A percentile compares a stretch with the other conserved stretches of the same genome.
Evolutionary conservation across 176 grass and related monocot genomes (phyloP).

Genomic region (Eremochloa ophiuroides): DNA sequence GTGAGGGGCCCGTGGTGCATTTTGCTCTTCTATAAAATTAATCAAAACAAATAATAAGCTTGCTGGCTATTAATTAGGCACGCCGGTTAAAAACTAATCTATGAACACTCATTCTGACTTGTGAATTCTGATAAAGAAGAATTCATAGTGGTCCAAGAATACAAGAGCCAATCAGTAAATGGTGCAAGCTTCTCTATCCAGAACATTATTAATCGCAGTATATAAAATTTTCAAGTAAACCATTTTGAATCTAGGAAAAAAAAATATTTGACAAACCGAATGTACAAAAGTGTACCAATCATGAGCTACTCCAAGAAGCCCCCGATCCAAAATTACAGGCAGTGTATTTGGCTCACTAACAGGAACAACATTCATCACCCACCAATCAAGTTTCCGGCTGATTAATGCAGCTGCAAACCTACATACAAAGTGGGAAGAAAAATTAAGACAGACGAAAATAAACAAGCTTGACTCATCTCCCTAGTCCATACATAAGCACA

Average conservation of each 20-base stretch:
- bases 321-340: conserved; percentile 88
- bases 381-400: conserved; percentile 63
- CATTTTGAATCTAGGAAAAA: conserved; percentile 15
- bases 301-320: conserved; percentile 90
- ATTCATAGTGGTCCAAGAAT: neutral
- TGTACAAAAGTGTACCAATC: conserved; percentile 66
- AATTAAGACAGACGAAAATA: conserved; percentile 1
- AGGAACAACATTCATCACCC: conserved; percentile 99
- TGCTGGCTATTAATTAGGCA: conserved; percentile 7
- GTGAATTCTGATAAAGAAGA: conserved; percentile 3
- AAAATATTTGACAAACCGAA: neutral
- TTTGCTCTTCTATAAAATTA: neutral
- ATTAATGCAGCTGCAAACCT: conserved; percentile 86
- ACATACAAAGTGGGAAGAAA: conserved; percentile 8
- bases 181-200: neutral
- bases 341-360: conserved; percentile 72
- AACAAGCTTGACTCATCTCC: neutral
- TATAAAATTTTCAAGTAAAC: neutral
- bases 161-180: neutral
- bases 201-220: conserved; percentile 4
- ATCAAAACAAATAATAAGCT: neutral
- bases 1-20: too few species aligned
- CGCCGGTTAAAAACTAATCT: neutral
- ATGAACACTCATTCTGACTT: neutral
- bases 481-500: neutral